Conservation (phyloP, 2,329 filamentous ascomycete genomes). For the Fusarium agapanthi region DNA sequence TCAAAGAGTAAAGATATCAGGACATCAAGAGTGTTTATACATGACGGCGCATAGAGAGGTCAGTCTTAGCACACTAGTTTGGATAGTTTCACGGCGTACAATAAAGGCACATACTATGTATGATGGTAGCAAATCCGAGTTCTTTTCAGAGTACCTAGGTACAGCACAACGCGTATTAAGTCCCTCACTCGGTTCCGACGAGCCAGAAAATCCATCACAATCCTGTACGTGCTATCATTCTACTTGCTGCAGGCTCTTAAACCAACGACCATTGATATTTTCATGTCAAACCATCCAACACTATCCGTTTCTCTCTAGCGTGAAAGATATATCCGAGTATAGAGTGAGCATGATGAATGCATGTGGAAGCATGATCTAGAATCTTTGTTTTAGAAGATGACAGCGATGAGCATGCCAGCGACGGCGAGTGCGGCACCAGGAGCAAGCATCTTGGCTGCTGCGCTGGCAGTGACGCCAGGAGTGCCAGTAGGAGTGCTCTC, state of each 20-base stretch:
- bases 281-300: constrained; percentile 27
- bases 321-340: constrained; percentile 23
- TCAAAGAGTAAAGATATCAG: constrained; percentile 29
- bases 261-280: constrained; percentile 20
- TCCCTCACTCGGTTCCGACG: constrained; percentile 29
- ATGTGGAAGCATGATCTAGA: constrained; percentile 16
- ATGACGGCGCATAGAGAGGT: constrained; percentile 21
- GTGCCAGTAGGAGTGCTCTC: constrained; percentile 39
- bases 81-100: constrained; percentile 5
- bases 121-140: constrained; percentile 17
- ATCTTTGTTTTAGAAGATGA: constrained; percentile 39
- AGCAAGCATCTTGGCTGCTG: constrained; percentile 40
- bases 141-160: constrained; percentile 40
- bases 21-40: constrained; percentile 11
- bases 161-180: constrained; percentile 38
- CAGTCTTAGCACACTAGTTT: constrained; percentile 7
- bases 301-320: constrained; percentile 14
- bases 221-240: constrained; percentile 33
- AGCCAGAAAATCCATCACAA: constrained; percentile 29
- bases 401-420: constrained; percentile 40
- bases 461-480: constrained; percentile 44
- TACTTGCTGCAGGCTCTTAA: constrained; percentile 19
- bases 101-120: background rate
- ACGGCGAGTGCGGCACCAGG: constrained; percentile 39
- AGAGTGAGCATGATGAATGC: constrained; percentile 11